Evolutionary conservation across 2,329 filamentous ascomycete species (phyloP), one percentile per base, ranked within the genome.

Genomic region (Lachnellula suecica): DNA sequence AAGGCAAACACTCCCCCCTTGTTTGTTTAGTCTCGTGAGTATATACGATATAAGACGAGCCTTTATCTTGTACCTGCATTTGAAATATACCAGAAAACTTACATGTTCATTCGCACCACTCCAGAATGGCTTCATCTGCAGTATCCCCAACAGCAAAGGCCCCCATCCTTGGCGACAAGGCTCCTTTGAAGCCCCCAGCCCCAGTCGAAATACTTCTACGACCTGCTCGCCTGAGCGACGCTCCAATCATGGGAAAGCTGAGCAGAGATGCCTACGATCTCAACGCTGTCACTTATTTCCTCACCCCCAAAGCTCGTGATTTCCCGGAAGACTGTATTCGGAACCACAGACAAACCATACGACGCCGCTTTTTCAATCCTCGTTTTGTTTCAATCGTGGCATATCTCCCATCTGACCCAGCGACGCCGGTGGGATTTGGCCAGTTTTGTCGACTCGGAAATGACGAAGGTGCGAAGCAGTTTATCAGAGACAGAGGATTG

Each of bases 361-460:
- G 47, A 1, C 22, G 5, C 4, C 55, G 57, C 7, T 47, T 54
- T 11, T 13, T 55, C 11, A 34, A 52, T 10, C 45, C 48, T 1
- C 24, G 37, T 7, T 44, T 25, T 35, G 24, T 59, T n/a, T 56
- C 48, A 1, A 17, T 62, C 6, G 59, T 66, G 6, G 59, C 55
- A 0, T 64, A 50, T 40, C 34, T 47, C 1, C 24, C 48, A 2
- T 47, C 51, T 6, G 40, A 57, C 7, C 55, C 56, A 13, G n/a
- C 42, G 7, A 37, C 40, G 1, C 7, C 50, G 11, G 43, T 65
- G 2, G 63, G 47, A 1, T 62, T 52, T 45, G 55, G 29, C 4
- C 56, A 59, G 19, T 59, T 57, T 17, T n/a, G 10, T 10, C 59
- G 63, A 5, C 4, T 53, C 2, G 63, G 64, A 7, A 35, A 59